Evolutionary conservation across 208 protist species (phyloP).

Genomic region (Leishmania lainsoni): DNA sequence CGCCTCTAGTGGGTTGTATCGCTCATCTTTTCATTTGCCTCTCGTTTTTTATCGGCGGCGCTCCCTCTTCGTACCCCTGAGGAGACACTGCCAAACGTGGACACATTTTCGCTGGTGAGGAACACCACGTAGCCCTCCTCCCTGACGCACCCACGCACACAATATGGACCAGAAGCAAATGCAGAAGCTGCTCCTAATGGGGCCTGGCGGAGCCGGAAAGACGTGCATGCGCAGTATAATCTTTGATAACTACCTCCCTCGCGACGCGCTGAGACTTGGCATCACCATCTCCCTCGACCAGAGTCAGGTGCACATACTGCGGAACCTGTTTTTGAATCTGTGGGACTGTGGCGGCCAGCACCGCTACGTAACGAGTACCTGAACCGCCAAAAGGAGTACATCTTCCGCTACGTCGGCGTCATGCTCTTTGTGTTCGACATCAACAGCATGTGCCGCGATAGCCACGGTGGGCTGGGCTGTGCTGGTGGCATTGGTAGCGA

Average conservation of each 20-base stretch:
- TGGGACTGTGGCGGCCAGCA: constrained; percentile 99
- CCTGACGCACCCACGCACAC: background rate
- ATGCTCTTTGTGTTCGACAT: constrained; percentile 99
- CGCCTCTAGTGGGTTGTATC: background rate
- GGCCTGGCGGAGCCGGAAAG: constrained; percentile 93
- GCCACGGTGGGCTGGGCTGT: constrained; percentile 13
- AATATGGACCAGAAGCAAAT: constrained; percentile 83
- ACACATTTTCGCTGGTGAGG: background rate
- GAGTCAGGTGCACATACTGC: constrained; percentile 98
- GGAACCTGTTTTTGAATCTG: constrained; percentile 98
- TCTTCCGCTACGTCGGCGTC: constrained; percentile 98
- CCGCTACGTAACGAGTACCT: constrained; percentile 98
- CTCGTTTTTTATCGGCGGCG: background rate
- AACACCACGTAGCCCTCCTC: background rate
- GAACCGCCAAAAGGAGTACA: constrained; percentile 97
- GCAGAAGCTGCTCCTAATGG: constrained; percentile 97
- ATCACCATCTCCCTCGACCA: constrained; percentile 98
- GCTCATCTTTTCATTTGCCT: background rate
- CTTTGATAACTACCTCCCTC: constrained; percentile 98
- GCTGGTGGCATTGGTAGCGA: constrained; percentile 16
- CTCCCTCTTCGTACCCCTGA: background rate
- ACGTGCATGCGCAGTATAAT: constrained; percentile 99
- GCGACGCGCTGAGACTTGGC: constrained; percentile 93
- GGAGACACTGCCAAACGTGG: background rate
- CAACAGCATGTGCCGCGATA: constrained; percentile 88